Conservation (phyloP, 2,329 filamentous ascomycete species). For the Dactylellina parvicollis region DNA sequence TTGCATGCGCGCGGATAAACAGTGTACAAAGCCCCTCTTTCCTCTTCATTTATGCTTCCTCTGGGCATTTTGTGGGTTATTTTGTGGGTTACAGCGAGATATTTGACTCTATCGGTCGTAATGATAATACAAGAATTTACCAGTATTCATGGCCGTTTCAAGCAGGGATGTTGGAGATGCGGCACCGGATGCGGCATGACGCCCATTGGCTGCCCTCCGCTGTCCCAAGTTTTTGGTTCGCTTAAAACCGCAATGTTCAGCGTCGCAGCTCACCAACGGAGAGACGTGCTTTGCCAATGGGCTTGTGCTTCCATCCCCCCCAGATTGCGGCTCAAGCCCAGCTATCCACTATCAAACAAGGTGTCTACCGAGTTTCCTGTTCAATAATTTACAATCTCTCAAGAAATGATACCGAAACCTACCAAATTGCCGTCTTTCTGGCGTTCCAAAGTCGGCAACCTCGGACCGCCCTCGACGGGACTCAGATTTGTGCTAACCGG, state of each 20-base stretch:
- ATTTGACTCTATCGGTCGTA: not conserved
- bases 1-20: not conserved
- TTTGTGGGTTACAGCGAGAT: not conserved
- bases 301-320: not conserved
- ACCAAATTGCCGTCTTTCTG: constrained; percentile 28
- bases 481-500: constrained; percentile 25
- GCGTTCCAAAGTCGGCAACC: constrained; percentile 4
- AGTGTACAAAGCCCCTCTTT: not conserved
- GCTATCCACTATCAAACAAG: not conserved
- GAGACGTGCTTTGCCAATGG: not conserved
- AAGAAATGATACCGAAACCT: not conserved
- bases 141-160: not conserved
- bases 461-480: constrained; percentile 38
- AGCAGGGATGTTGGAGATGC: constrained; percentile 31
- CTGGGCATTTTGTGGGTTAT: not conserved
- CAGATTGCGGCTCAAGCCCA: not conserved
- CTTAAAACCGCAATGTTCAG: constrained; percentile 43
- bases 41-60: not conserved
- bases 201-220: constrained; percentile 14
- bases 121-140: not conserved
- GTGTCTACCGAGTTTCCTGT: not conserved
- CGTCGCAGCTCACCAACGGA: constrained; percentile 13
- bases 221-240: constrained; percentile 42
- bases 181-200: constrained; percentile 31
- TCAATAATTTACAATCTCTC: not conserved